phyloP scores from a whole-genome alignment of 441 rosid species.

The Hura crepitans region DNA sequence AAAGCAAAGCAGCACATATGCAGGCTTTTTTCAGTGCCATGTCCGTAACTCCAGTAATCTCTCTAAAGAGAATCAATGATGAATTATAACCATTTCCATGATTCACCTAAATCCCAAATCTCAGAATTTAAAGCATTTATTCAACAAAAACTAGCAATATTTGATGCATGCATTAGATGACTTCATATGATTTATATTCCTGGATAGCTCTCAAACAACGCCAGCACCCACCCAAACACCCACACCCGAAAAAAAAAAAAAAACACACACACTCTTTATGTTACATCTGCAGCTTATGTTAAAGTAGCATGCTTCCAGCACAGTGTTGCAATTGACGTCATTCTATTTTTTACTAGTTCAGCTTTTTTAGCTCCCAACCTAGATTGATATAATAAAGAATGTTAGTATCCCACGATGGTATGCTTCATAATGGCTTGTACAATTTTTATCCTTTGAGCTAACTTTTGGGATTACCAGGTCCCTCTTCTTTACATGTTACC shows the following conservation, averaged over 20 bases:
- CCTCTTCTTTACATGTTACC: no score
- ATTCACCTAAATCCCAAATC: neutral
- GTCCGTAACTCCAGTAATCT: neutral
- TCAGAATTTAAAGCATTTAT: neutral
- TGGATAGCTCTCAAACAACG: neutral
- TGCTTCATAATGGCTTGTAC: no score
- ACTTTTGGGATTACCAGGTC: no score
- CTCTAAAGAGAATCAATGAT: no score
- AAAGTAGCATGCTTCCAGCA: no score
- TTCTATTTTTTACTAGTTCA: neutral
- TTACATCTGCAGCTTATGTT: neutral
- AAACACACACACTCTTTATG: no score
- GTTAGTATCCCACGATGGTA: no score
- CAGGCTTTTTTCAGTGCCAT: neutral
- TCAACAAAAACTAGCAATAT: neutral
- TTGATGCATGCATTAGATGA: neutral
- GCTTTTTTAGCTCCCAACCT: neutral
- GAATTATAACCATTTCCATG: neutral
- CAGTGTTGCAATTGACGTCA: neutral
- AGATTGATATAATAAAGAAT: neutral
- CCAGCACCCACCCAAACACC: no score
- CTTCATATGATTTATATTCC: neutral
- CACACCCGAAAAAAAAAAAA: no score
- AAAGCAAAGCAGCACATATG: neutral
- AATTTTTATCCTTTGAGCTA: no score